Evolutionary conservation across 2,329 filamentous ascomycete species (phyloP).

Genomic region (Cryphonectria naterciae): DNA sequence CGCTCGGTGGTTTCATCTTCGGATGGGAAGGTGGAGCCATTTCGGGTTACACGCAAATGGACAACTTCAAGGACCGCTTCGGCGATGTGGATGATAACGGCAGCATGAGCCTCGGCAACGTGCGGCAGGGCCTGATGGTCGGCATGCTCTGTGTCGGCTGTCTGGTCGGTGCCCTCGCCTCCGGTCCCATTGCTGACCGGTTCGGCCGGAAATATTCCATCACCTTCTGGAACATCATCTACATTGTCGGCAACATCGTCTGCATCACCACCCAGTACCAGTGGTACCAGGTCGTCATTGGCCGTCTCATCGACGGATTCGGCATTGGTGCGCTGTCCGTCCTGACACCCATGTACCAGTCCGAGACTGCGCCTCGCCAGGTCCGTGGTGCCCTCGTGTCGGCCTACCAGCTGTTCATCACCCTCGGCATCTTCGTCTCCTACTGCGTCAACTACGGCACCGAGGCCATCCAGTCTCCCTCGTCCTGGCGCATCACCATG

Average conservation of each 20-base stretch:
- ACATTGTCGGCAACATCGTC: constrained; percentile 67
- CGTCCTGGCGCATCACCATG: constrained; percentile 67
- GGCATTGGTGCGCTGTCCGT: constrained; percentile 70
- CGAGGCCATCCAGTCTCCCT: constrained; percentile 45
- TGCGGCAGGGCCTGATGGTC: constrained; percentile 28
- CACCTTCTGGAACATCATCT: constrained; percentile 57
- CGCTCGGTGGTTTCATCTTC: constrained; percentile 30
- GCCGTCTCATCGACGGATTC: constrained; percentile 68
- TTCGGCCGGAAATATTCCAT: constrained; percentile 61
- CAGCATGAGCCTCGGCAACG: constrained; percentile 21
- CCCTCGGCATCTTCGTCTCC: constrained; percentile 32
- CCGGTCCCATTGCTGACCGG: constrained; percentile 60
- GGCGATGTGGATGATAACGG: constrained; percentile 18
- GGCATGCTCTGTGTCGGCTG: constrained; percentile 30
- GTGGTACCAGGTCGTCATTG: constrained; percentile 70
- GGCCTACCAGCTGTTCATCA: constrained; percentile 40
- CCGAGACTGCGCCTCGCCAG: constrained; percentile 63
- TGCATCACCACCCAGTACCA: constrained; percentile 62
- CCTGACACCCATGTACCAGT: constrained; percentile 69
- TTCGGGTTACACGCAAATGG: constrained; percentile 29
- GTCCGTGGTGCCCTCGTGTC: constrained; percentile 48
- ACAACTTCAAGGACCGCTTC: constrained; percentile 27
- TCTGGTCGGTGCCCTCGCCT: constrained; percentile 53
- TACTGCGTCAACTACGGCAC: constrained; percentile 59
- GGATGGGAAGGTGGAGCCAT: constrained; percentile 30